phyloP scores from a whole-genome alignment of 306 rosid species.

The Sindora glabra region DNA sequence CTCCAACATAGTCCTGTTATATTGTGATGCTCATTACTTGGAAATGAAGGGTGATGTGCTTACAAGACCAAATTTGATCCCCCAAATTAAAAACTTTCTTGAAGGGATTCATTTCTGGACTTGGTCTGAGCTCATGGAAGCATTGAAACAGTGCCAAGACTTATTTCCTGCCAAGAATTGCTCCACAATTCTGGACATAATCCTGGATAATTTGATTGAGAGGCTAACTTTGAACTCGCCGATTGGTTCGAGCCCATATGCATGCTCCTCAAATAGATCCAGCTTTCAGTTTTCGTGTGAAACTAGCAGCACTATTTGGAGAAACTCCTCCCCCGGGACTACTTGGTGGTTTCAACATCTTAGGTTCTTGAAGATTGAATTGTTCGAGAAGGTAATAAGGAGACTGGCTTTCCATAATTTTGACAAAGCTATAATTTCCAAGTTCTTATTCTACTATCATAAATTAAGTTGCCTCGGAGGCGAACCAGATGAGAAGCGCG shows the following conservation, averaged over 20 bases:
- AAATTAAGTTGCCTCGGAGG: slow-evolving; percentile 25
- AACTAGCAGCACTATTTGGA: slow-evolving; percentile 32
- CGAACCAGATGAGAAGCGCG: slow-evolving; percentile 28
- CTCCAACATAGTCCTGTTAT: slow-evolving; percentile 30
- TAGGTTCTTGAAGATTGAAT: slow-evolving; percentile 33
- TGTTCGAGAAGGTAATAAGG: slow-evolving; percentile 40
- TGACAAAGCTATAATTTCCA: slow-evolving; percentile 38
- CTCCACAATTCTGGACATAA: slow-evolving; percentile 21
- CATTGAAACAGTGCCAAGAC: slow-evolving; percentile 57
- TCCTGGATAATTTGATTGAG: slow-evolving; percentile 38
- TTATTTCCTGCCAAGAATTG: slow-evolving; percentile 16
- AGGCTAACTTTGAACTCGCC: slow-evolving; percentile 34
- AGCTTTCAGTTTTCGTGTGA: slow-evolving; percentile 42
- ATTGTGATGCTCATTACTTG: slow-evolving; percentile 38
- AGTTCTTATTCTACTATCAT: slow-evolving; percentile 49
- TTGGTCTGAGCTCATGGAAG: slow-evolving; percentile 55
- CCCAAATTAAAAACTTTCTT: slow-evolving; percentile 35
- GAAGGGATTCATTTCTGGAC: slow-evolving; percentile 51
- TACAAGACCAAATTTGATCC: slow-evolving; percentile 21
- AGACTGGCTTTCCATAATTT: slow-evolving; percentile 42
- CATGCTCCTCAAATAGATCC: slow-evolving; percentile 42
- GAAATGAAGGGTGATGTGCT: slow-evolving; percentile 32
- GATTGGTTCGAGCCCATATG: slow-evolving; percentile 23
- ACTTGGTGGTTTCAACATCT: slow-evolving; percentile 83
- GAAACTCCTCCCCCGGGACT: slow-evolving; percentile 20